Percentiles rank a stretch among this genome's conserved stretches.
These are phyloP conservation scores for Microsporum audouinii DNA, from an alignment of 2,329 filamentous ascomycete species.

Conservation along the genomic window DNA sequence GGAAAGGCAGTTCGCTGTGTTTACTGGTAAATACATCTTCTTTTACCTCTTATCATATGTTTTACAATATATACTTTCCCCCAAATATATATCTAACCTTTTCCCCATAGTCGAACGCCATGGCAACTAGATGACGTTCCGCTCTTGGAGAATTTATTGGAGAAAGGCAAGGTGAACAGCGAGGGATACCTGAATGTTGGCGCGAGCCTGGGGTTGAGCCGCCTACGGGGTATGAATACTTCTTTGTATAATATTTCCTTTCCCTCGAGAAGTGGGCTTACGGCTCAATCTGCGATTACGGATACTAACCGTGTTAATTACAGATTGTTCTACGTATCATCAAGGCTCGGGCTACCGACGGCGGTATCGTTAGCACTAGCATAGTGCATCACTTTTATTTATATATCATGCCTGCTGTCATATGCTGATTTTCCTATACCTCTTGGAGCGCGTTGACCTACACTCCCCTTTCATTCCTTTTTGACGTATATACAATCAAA, in stretches of 20 bases:
- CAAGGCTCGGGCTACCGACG: constrained; percentile 25
- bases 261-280: not conserved
- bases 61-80: not conserved
- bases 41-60: not conserved
- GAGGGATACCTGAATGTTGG: constrained; percentile 39
- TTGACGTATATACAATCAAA: not conserved
- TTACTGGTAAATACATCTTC: constrained; percentile 30
- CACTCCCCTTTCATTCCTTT: not conserved
- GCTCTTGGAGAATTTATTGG: constrained; percentile 23
- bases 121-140: constrained; percentile 28
- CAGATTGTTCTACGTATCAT: constrained; percentile 35
- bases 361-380: constrained; percentile 16
- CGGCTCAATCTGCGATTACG: not conserved
- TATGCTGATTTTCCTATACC: not conserved
- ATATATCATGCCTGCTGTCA: not conserved
- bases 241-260: constrained; percentile 4
- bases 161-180: constrained; percentile 19
- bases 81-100: not conserved
- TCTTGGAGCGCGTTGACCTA: not conserved
- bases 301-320: not conserved
- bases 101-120: constrained; percentile 25
- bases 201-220: constrained; percentile 30
- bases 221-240: constrained; percentile 26
- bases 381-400: not conserved
- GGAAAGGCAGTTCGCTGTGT: constrained; percentile 30